Conservation (phyloP, 1,284 basidiomycete species). For the Cerioporus squamosus region DNA sequence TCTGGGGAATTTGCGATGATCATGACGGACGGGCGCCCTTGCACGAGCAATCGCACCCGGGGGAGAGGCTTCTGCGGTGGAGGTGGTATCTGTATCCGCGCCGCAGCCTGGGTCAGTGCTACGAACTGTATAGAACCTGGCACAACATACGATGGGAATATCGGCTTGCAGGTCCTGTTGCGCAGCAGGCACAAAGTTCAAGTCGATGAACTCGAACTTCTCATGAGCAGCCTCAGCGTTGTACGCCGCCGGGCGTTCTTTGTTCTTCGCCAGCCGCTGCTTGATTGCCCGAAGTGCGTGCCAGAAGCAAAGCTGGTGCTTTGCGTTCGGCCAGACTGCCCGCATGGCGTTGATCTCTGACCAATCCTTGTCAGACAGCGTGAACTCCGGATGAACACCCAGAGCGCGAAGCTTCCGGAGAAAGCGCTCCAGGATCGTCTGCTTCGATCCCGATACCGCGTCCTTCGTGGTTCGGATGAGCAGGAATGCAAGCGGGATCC, state of each 20-base stretch:
- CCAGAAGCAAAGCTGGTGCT: conserved; percentile 27
- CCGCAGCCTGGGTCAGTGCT: neutral
- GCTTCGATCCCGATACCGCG: conserved; percentile 5
- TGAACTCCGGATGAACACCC: conserved; percentile 18
- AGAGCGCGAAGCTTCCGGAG: conserved; percentile 7
- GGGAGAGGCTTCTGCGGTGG: conserved; percentile 2
- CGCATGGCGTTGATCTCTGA: conserved; percentile 26
- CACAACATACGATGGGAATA: neutral
- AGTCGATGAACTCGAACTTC: conserved; percentile 17
- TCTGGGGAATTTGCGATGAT: no score
- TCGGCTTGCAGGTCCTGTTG: conserved; percentile 1
- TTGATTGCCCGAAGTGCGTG: conserved; percentile 22
- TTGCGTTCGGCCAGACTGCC: conserved; percentile 11
- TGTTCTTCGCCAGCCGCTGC: conserved; percentile 14
- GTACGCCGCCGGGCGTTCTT: conserved; percentile 12
- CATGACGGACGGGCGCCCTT: neutral
- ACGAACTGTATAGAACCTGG: no score
- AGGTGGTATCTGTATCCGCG: neutral
- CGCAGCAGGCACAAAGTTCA: conserved; percentile 15
- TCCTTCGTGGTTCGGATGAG: conserved; percentile 12
- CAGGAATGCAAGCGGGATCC: conserved; percentile 20
- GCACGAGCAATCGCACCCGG: neutral
- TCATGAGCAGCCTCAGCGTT: neutral
- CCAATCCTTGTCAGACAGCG: conserved; percentile 24
- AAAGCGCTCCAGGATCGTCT: conserved; percentile 8